phyloP scores from a whole-genome alignment of 176 grass and related monocot genomes.

The Juncus inflexus region DNA sequence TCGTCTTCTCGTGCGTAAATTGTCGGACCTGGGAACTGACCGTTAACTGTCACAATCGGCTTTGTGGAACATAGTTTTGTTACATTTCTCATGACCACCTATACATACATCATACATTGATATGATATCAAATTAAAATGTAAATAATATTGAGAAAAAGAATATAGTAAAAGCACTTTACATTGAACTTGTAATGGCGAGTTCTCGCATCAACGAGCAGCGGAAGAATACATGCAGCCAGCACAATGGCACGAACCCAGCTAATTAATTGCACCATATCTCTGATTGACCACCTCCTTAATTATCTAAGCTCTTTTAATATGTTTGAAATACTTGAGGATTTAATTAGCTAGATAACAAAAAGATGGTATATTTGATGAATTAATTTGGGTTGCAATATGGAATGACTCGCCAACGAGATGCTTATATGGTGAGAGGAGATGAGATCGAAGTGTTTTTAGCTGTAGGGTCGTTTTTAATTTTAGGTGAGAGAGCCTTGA shows the following conservation, averaged over 20 bases:
- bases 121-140: not conserved
- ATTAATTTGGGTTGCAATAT: constrained; percentile 2
- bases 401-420: constrained; percentile 25
- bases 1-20: constrained; percentile 65
- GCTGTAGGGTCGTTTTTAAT: constrained; percentile 69
- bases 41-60: constrained; percentile 57
- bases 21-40: constrained; percentile 47
- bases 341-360: too few relatives aligned
- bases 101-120: not conserved
- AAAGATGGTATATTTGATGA: not conserved
- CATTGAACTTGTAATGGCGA: constrained; percentile 73
- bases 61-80: constrained; percentile 59
- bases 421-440: not conserved
- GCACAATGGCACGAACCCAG: not conserved
- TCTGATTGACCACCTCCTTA: not conserved
- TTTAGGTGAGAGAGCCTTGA: constrained; percentile 63
- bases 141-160: too few relatives aligned
- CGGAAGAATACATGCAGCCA: constrained; percentile 38
- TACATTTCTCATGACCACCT: constrained; percentile 50
- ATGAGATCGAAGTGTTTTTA: constrained; percentile 35
- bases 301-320: too few relatives aligned
- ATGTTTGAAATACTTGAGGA: not conserved
- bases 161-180: constrained; percentile 21
- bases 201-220: constrained; percentile 29
- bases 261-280: constrained; percentile 11